Evolutionary conservation across 768 basidiomycete species (phyloP), one percentile per base, ranked within the genome.

Genomic region (Trametes coccinea): DNA sequence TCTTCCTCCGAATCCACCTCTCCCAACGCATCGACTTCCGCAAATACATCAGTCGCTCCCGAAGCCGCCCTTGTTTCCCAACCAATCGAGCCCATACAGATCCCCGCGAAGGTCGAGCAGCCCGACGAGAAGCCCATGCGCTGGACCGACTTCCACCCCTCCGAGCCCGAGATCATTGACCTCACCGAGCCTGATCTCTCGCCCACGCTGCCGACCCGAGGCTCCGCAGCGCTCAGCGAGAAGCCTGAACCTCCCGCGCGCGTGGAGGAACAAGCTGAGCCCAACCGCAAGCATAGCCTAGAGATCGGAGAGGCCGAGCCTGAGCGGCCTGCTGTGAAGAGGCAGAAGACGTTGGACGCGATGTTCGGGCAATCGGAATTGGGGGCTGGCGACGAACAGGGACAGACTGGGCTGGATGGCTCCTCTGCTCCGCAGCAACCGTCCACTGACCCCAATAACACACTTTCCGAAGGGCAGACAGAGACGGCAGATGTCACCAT

Each of bases 161-260:
- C 33, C 29, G 59, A 48, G 34, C 22, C 46, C 8, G 59, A 60
- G 16, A 34, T 60, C 45, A 56, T 61, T 33, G 60, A 61, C 39
- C 54, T 61, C 40, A 61, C 54, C 4, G 9, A 7, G 7, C 5
- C n/a, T 2, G 54, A 45, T 6, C 14, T 27, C 43, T 41, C 45
- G 4, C 44, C 59, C 14, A 47, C 48, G 14, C 47, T 53, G 1
- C 37, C 49, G 29, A 17, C 52, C 4, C 52, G 46, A 10, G 5
- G 34, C 5, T 37, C 34, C 11, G 34, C 6, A 37, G 34, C 5
- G 34, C 34, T 2, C 6, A 11, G 11, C 34, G 34, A 6, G 5
- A 5, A 14, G n/a, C 6, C 39, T 10, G 37, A 16, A 11, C 6
- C 34, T 43, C 41, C 41, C n/a, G 41, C 14, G 10, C 9, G 14